Evolutionary conservation across 2,329 filamentous ascomycete genomes (phyloP).

Genomic region (Alternaria sp.): DNA sequence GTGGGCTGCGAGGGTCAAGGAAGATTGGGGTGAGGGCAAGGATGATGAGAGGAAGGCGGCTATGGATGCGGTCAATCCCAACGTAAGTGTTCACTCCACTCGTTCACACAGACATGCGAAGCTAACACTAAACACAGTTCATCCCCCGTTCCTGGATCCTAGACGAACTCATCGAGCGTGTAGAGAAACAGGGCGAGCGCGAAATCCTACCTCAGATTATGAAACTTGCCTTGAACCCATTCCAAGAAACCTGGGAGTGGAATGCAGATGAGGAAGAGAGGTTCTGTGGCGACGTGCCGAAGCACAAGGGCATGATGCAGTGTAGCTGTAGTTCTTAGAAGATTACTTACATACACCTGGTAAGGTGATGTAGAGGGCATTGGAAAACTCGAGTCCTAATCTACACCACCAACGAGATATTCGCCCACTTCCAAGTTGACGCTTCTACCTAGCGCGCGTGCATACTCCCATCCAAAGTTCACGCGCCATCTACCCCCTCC

Average conservation of each 20-base stretch:
- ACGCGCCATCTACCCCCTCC: conserved; percentile 78
- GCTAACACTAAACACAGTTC: conserved; percentile 62
- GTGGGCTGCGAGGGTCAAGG: conserved; percentile 75
- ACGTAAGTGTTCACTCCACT: not conserved
- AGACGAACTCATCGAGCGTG: conserved; percentile 89
- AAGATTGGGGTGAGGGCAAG: conserved; percentile 75
- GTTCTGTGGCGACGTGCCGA: conserved; percentile 87
- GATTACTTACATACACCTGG: not conserved
- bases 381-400: conserved; percentile 18
- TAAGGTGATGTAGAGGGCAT: not conserved
- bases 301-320: conserved; percentile 80
- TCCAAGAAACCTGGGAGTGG: conserved; percentile 77
- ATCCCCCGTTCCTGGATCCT: conserved; percentile 90
- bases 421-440: conserved; percentile 83
- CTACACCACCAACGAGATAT: conserved; percentile 56
- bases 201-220: conserved; percentile 80
- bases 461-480: conserved; percentile 80
- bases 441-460: conserved; percentile 73
- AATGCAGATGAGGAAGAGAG: conserved; percentile 79
- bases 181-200: conserved; percentile 84
- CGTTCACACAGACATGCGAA: not conserved
- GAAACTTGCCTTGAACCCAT: conserved; percentile 85
- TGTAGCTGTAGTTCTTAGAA: conserved; percentile 86
- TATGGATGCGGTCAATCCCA: conserved; percentile 14
- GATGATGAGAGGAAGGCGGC: conserved; percentile 62